Conservation (phyloP, 176 grass and related monocot genomes). For the Echinochloa phyllopogon region DNA sequence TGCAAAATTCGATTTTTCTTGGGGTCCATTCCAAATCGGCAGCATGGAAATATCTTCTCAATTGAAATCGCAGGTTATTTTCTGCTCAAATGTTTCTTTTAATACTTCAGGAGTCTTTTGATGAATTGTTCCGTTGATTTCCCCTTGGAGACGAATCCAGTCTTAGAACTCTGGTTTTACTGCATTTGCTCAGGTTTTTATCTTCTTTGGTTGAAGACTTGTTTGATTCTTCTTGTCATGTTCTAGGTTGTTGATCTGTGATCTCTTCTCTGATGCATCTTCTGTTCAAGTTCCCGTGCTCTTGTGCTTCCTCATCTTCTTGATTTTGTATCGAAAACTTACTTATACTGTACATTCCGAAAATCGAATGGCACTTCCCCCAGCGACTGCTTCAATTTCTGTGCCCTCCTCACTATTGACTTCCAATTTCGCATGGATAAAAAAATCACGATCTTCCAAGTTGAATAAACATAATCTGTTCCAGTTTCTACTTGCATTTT, state of each 20-base stretch:
- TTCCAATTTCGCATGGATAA: constrained; percentile 36
- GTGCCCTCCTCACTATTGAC: constrained; percentile 25
- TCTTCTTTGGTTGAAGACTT: not conserved
- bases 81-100: not conserved
- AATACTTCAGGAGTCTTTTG: not conserved
- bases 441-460: constrained; percentile 36
- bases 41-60: not conserved
- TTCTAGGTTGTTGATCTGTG: not conserved
- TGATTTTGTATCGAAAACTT: constrained; percentile 30
- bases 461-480: constrained; percentile 38
- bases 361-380: constrained; percentile 26
- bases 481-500: constrained; percentile 17
- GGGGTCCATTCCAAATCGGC: not conserved
- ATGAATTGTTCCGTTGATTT: not conserved
- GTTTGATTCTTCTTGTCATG: constrained; percentile 5
- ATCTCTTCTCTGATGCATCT: constrained; percentile 38
- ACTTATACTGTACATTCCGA: constrained; percentile 1
- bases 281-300: not conserved
- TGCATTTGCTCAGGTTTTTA: constrained; percentile 5
- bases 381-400: constrained; percentile 39
- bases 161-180: not conserved
- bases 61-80: not conserved
- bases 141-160: not conserved
- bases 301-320: constrained; percentile 17
- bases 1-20: not conserved